Base-by-base conservation (phyloP, 2,329 filamentous ascomycete genomes). In the Verticillium nubilum region DNA sequence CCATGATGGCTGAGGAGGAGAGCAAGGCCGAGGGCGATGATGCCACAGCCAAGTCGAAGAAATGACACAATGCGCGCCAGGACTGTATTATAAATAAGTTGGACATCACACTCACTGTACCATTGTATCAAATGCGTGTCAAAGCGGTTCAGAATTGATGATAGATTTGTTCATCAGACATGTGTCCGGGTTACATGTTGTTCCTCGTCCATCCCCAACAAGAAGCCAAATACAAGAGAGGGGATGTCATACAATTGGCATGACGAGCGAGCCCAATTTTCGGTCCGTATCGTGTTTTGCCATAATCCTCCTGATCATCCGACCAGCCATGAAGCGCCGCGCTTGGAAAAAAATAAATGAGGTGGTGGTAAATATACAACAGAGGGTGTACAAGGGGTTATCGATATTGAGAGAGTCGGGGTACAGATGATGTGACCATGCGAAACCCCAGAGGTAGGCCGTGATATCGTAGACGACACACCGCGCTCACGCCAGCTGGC, bases 1-100 rank as follows among this genome's bases (percentile, higher is more conserved):
- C 81, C 5, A 74, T 97, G 65, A 79, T 91, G 17, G 85, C 88
- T 10, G 86, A 88, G 63, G 80, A 87, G 70, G 81, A 80, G 56
- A 55, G 5, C 55, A 54, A n/a, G 56, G 15, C 25, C 5, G 74
- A 74, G 57, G 68, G 63, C 15, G 60, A 56, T 2, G 56, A 52
- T 12, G 58, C 56, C 15, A 35, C 26, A 12, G 56, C 56, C 60
- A 53, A 66, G 55, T 52, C 27, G 33, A 57, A 63, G 35, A 64
- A 61, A 55, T 58, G 52, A 57, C 9, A 19, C n/a, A 6, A 2
- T 23, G 7, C 12, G 19, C 5, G 27, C 2, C 27, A 17, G 25
- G 25, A 28, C 27, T 29, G 25, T 53, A 19, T n/a, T 17, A 17
- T 17, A 15, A 17, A 53, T 17, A 28, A 5, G 25, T 23, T 25